These are phyloP conservation scores for Thelonectria rubi DNA, from an alignment of 2,329 filamentous ascomycete genomes.

Conservation along the genomic window DNA sequence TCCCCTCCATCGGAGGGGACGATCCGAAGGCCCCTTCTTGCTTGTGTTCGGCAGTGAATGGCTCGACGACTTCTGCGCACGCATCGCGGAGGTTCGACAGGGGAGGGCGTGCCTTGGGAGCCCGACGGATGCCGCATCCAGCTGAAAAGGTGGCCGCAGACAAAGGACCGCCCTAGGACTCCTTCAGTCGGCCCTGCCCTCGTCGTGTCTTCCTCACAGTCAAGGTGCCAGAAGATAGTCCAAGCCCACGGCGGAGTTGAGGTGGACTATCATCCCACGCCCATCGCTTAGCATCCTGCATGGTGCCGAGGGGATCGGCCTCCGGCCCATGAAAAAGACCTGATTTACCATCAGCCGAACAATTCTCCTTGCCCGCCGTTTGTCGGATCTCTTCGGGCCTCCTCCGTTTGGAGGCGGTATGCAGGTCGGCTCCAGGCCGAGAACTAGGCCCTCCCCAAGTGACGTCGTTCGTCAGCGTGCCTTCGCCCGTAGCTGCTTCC, in stretches of 20 bases:
- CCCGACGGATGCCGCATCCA: conserved; percentile 21
- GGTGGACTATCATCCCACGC: conserved; percentile 26
- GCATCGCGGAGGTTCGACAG: conserved; percentile 33
- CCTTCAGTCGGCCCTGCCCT: conserved; percentile 1
- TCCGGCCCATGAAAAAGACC: background rate
- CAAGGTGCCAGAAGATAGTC: conserved; percentile 23
- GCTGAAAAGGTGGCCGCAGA: conserved; percentile 26
- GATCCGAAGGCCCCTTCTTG: background rate
- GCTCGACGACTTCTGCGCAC: conserved; percentile 6
- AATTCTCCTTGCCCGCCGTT: conserved; percentile 34
- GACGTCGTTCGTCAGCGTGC: conserved; percentile 42
- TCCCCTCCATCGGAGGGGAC: background rate
- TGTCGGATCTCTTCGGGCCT: conserved; percentile 22
- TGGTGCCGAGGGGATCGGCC: background rate
- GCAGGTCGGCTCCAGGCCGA: conserved; percentile 31
- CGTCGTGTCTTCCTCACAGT: conserved; percentile 34
- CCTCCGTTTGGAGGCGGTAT: conserved; percentile 50
- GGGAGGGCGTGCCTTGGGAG: conserved; percentile 30
- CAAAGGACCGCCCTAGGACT: conserved; percentile 12
- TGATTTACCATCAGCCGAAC: background rate
- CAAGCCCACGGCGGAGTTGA: conserved; percentile 11
- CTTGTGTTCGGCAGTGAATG: background rate
- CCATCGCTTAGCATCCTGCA: conserved; percentile 24
- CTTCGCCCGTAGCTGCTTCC: conserved; percentile 32
- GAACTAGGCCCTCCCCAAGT: conserved; percentile 3